Base-by-base conservation (phyloP, 2,329 filamentous ascomycete species). In the Pseudofabraea citricarpa region DNA sequence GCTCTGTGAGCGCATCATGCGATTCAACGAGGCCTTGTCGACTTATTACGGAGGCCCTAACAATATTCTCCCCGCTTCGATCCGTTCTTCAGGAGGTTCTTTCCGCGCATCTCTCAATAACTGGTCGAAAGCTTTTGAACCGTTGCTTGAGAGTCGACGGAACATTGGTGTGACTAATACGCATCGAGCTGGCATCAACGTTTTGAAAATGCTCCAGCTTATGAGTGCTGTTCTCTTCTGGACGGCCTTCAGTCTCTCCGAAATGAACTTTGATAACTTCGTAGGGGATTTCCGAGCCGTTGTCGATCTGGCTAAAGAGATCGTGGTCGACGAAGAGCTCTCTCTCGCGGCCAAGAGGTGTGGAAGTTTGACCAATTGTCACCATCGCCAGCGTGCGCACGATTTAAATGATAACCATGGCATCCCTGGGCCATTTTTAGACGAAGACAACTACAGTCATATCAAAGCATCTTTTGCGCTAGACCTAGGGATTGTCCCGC, bases 181-280 rank as follows among this genome's bases (percentile, higher is more conserved):
- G 21, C 74, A 80, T 49, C 76, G 77, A 52, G 73, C 75, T 0
- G 78, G 72, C 36, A 81, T 82, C 44, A 70, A 76, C 5, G 77
- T 79, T 9, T 64, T 83, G 5, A 81, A 81, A 52, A 82, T 83
- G 77, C 71, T 72, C 43, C 75, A 80, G 46, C 67, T 79, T 40
- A 83, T 79, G 69, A 70, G 69, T 8, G 65, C 69, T 36, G 67
- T 83, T 24, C 62, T 83, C 5, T 80, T 77, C 50, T 62, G 74
- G 31, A 81, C 80, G 73, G 76, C 75, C 8, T 83, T 81, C 52
- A 76, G 70, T 55, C 71, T 75, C 40, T 73, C 65, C 36, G 79
- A 83, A 56, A 70, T 72, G 41, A 69, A 75, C 26, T 83, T 83
- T 46, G 79, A 83, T 52, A 56, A 60, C 8, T 80, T 77, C 48